A percentile compares a stretch with the other conserved stretches of the same genome.
Evolutionary conservation across 805 yeast species (phyloP).

Genomic region (Barnettozyma pratensis): DNA sequence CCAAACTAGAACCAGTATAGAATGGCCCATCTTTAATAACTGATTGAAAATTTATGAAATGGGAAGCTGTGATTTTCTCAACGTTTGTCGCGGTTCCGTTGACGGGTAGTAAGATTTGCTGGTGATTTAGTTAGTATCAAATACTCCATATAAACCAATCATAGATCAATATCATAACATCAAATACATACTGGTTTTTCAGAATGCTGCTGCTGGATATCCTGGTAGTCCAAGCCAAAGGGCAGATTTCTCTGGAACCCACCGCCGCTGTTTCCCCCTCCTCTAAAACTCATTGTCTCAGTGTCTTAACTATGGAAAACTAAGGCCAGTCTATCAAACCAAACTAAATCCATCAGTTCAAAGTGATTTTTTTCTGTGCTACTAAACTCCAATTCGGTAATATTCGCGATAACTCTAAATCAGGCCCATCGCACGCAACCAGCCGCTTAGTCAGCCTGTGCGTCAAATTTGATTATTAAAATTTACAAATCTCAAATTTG

Average conservation of each 20-base stretch:
- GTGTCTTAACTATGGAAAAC: not conserved
- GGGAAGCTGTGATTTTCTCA: conserved; percentile 51
- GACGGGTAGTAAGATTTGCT: conserved; percentile 50
- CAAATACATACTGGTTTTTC: conserved; percentile 23
- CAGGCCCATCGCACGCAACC: no score
- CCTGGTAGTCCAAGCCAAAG: conserved; percentile 68
- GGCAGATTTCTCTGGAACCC: conserved; percentile 44
- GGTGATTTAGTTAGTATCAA: conserved; percentile 2
- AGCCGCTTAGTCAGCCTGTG: no score
- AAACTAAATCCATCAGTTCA: not conserved
- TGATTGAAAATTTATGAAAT: conserved; percentile 47
- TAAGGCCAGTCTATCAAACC: not conserved
- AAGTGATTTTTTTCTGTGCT: not conserved
- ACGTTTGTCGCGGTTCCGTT: conserved; percentile 48
- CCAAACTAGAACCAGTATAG: conserved; percentile 49
- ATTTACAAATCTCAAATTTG: no score
- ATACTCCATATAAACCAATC: no score
- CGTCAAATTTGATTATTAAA: no score
- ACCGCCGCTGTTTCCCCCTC: conserved; percentile 39
- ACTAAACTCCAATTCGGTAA: not conserved
- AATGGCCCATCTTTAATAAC: conserved; percentile 63
- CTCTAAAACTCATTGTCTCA: conserved; percentile 46
- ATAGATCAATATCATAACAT: no score
- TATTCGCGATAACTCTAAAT: not conserved
- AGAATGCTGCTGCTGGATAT: conserved; percentile 39